These are phyloP conservation scores for Boletus vermiculosoides DNA, from an alignment of 768 basidiomycete genomes.

Conservation along the genomic window DNA sequence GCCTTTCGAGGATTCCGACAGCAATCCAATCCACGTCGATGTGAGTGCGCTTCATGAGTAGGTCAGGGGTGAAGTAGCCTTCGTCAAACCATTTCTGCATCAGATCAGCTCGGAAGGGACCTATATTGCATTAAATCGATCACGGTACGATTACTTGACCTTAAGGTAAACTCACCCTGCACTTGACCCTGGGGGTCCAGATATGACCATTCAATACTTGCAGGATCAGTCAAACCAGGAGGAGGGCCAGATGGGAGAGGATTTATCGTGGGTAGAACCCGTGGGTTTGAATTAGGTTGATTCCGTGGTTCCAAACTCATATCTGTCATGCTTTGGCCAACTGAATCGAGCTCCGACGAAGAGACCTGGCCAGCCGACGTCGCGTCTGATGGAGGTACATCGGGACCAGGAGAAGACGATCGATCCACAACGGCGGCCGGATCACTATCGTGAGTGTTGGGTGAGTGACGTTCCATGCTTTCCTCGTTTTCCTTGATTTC, in stretches of 20 bases:
- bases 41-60: constrained; percentile 81
- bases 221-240: constrained; percentile 51
- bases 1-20: constrained; percentile 56
- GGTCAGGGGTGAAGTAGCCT: constrained; percentile 80
- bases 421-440: constrained; percentile 7
- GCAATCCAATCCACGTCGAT: constrained; percentile 67
- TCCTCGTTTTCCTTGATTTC: constrained; percentile 67
- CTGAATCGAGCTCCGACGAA: constrained; percentile 9
- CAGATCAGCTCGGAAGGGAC: constrained; percentile 81
- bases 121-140: constrained; percentile 39
- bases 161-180: constrained; percentile 59
- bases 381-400: constrained; percentile 8
- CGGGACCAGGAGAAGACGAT: constrained; percentile 10
- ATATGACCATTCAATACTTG: constrained; percentile 83
- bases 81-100: constrained; percentile 97
- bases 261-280: constrained; percentile 8
- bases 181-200: constrained; percentile 89
- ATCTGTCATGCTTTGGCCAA: constrained; percentile 10
- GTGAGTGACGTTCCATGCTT: constrained; percentile 3
- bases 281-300: constrained; percentile 5
- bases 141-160: neutral
- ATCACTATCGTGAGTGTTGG: constrained; percentile 8
- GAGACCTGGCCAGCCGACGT: constrained; percentile 7
- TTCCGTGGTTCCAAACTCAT: constrained; percentile 18
- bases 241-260: constrained; percentile 36